phyloP scores from a whole-genome alignment of 148 eudicot species.

The Mesembryanthemum crystallinum region DNA sequence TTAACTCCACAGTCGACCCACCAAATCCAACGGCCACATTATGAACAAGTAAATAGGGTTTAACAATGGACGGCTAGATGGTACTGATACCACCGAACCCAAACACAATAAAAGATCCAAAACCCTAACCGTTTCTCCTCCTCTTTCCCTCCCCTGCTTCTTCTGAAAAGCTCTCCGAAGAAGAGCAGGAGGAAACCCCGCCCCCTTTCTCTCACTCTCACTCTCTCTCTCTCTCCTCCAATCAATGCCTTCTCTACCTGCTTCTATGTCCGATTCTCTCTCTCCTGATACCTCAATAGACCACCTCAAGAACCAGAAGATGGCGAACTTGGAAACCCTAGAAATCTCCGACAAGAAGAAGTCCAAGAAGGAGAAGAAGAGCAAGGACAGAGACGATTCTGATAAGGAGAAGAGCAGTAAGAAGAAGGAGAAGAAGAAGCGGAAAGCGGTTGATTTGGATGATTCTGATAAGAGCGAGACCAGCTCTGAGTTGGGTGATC shows the following conservation, averaged over 20 bases:
- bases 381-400: slow-evolving; percentile 25
- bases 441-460: slow-evolving; percentile 38
- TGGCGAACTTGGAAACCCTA: slow-evolving; percentile 25
- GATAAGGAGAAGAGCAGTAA: slow-evolving; percentile 31
- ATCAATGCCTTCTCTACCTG: slow-evolving; percentile 54
- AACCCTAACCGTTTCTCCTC: slow-evolving; percentile 34
- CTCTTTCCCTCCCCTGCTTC: slow-evolving; percentile 18
- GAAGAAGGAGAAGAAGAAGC: slow-evolving; percentile 47
- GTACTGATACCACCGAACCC: neutral
- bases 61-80: slow-evolving; percentile 31
- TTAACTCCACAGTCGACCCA: neutral
- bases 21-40: slow-evolving; percentile 7
- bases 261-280: slow-evolving; percentile 25
- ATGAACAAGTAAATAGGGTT: slow-evolving; percentile 12
- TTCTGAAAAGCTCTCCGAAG: neutral
- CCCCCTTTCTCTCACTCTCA: slow-evolving; percentile 15
- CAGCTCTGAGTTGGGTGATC: slow-evolving; percentile 44
- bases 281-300: slow-evolving; percentile 19
- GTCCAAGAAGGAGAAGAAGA: slow-evolving; percentile 31
- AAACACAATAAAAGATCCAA: slow-evolving; percentile 22
- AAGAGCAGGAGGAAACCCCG: slow-evolving; percentile 22
- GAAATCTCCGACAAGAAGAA: slow-evolving; percentile 13
- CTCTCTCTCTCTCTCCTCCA: neutral
- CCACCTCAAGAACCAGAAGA: slow-evolving; percentile 33
- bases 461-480: slow-evolving; percentile 43